Percentiles rank a stretch among this genome's conserved stretches.
phyloP scores from a whole-genome alignment of 331 rosid species.

The Spiraea crenata region DNA sequence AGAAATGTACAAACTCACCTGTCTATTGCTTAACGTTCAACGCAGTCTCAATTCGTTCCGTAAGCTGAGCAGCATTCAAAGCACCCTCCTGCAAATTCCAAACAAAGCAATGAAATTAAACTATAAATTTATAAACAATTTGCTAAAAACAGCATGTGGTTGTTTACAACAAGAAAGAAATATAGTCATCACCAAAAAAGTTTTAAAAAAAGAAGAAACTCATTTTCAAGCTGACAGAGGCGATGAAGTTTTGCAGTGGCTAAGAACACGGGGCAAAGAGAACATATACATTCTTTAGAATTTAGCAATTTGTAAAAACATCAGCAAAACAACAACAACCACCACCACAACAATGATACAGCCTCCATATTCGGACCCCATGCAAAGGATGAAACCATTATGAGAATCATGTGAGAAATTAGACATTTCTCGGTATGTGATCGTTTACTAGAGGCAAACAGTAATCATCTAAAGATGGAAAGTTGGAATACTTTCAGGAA shows the following conservation, averaged over 20 bases:
- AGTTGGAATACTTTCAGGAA: conserved; percentile 4
- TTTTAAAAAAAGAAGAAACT: background rate
- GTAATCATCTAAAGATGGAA: conserved; percentile 9
- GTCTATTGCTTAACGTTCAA: conserved; percentile 60
- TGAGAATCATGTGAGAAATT: background rate
- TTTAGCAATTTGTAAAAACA: background rate
- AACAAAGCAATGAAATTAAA: conserved; percentile 1
- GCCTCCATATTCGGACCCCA: background rate
- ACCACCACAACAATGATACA: background rate
- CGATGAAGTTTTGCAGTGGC: background rate
- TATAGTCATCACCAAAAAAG: background rate
- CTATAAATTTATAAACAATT: background rate
- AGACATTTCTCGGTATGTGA: background rate
- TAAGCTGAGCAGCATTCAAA: conserved; percentile 60
- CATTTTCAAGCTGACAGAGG: background rate
- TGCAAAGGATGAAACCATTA: background rate
- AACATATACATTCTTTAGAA: background rate
- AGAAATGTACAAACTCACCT: conserved; percentile 4
- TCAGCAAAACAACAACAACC: background rate
- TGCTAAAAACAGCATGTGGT: background rate
- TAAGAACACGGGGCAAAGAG: background rate
- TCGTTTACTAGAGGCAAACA: background rate
- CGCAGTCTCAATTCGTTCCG: conserved; percentile 65
- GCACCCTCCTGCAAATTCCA: conserved; percentile 80
- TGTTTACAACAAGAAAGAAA: too few relatives aligned